phyloP scores from a whole-genome alignment of 1,139 yeast genomes.

The Zygosaccharomyces pseudobailii region DNA sequence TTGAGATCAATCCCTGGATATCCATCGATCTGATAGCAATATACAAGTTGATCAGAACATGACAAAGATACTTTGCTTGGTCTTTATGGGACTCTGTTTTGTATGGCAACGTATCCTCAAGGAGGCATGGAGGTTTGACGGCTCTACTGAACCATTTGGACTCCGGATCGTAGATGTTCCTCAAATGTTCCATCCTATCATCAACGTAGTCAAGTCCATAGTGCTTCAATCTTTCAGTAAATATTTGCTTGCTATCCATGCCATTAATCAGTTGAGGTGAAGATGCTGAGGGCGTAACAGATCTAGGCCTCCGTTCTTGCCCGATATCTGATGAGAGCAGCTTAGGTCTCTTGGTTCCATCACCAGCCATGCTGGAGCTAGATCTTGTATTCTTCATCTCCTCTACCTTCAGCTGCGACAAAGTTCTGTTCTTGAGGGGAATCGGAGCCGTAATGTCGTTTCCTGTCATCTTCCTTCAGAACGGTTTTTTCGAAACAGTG shows the following conservation, averaged over 20 bases:
- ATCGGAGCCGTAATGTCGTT: slow-evolving; percentile 25
- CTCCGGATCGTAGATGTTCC: slow-evolving; percentile 43
- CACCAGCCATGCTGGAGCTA: slow-evolving; percentile 22
- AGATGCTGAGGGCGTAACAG: slow-evolving; percentile 27
- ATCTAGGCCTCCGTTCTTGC: slow-evolving; percentile 20
- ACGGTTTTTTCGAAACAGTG: background rate
- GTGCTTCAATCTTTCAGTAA: slow-evolving; percentile 39
- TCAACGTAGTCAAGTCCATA: slow-evolving; percentile 59
- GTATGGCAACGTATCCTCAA: slow-evolving; percentile 71
- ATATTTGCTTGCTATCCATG: slow-evolving; percentile 21
- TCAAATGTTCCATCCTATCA: slow-evolving; percentile 40
- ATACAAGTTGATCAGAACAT: slow-evolving; percentile 72
- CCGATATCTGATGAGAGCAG: slow-evolving; percentile 14
- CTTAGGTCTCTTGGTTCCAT: slow-evolving; percentile 17
- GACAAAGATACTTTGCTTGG: slow-evolving; percentile 70
- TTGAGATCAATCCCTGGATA: slow-evolving; percentile 65
- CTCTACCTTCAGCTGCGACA: slow-evolving; percentile 14
- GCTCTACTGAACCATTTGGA: slow-evolving; percentile 56
- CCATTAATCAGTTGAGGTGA: slow-evolving; percentile 17
- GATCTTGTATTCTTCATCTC: slow-evolving; percentile 17
- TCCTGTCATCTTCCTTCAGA: slow-evolving; percentile 13
- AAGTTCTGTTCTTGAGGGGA: slow-evolving; percentile 21
- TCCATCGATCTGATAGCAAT: slow-evolving; percentile 75
- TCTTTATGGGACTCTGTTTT: slow-evolving; percentile 63
- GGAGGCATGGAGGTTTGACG: slow-evolving; percentile 50